Percentiles rank a stretch among this genome's conserved stretches.
Conservation (phyloP, 139 green algal genomes). For the Raphidocelis subcapitata region DNA sequence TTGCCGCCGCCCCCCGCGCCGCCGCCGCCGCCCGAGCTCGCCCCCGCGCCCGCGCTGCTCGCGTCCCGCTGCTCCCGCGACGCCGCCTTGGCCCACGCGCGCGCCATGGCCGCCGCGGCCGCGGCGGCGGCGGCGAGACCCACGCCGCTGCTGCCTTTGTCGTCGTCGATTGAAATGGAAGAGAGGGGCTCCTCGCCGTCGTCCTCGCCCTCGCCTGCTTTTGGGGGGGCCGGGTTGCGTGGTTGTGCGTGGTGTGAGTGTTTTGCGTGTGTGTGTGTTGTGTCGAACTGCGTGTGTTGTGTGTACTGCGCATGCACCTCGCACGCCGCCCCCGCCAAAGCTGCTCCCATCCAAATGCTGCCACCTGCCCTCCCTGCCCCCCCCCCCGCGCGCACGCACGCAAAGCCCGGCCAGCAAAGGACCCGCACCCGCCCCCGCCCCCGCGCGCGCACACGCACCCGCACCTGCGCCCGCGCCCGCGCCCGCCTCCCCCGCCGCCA, state of each 20-base stretch:
- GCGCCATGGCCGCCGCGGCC: conserved; percentile 59
- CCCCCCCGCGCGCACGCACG: too few relatives aligned
- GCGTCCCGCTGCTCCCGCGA: conserved; percentile 28
- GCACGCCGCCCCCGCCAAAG: not conserved
- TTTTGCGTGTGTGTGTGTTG: too few relatives aligned
- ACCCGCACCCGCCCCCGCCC: too few relatives aligned
- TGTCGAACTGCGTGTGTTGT: too few relatives aligned
- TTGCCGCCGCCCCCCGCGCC: conserved; percentile 18
- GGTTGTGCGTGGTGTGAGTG: not conserved
- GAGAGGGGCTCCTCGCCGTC: conserved; percentile 11
- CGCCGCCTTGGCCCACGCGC: conserved; percentile 40
- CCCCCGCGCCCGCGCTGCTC: conserved; percentile 4
- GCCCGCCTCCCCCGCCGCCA: not conserved
- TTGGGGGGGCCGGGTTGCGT: too few relatives aligned
- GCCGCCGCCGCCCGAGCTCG: not conserved
- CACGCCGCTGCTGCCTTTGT: conserved; percentile 53
- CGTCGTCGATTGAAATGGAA: conserved; percentile 34
- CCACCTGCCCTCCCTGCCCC: too few relatives aligned
- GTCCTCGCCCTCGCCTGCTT: not conserved
- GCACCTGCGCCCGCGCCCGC: not conserved
- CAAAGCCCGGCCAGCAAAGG: too few relatives aligned
- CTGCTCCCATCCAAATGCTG: not conserved
- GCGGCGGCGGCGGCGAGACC: conserved; percentile 57
- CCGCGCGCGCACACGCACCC: not conserved
- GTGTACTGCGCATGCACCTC: not conserved